Evolutionary conservation across 345 rosid species (phyloP).

Genomic region (Populus deltoides): DNA sequence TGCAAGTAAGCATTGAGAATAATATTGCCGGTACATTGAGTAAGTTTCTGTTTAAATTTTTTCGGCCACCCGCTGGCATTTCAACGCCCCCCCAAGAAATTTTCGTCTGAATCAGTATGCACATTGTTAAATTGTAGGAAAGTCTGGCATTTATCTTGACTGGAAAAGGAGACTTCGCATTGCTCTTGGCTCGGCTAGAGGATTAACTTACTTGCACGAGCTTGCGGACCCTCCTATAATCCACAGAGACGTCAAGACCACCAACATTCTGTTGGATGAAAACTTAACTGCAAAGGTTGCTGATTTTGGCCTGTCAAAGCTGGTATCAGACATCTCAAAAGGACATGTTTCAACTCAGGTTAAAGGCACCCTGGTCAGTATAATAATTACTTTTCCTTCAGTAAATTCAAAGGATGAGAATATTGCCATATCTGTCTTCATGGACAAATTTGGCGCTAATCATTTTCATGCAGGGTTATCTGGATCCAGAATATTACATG

Average conservation of each 20-base stretch:
- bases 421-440: background rate
- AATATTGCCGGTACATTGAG: background rate
- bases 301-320: conserved; percentile 92
- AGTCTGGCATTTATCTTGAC: conserved; percentile 60
- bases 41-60: background rate
- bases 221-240: conserved; percentile 94
- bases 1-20: background rate
- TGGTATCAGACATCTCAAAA: conserved; percentile 80
- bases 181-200: conserved; percentile 91
- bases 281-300: conserved; percentile 84
- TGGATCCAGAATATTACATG: conserved; percentile 98
- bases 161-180: conserved; percentile 88
- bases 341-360: conserved; percentile 99
- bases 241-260: conserved; percentile 88
- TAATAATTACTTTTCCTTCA: background rate
- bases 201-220: conserved; percentile 92
- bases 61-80: too few species aligned
- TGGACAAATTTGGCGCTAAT: background rate
- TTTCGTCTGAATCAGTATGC: background rate
- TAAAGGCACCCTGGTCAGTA: conserved; percentile 87
- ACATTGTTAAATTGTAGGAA: conserved; percentile 41
- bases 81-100: too few species aligned
- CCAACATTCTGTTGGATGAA: conserved; percentile 83
- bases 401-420: background rate
- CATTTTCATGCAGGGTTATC: conserved; percentile 63